Base-by-base conservation (phyloP, 306 rosid species). In the Clitoria ternatea region DNA sequence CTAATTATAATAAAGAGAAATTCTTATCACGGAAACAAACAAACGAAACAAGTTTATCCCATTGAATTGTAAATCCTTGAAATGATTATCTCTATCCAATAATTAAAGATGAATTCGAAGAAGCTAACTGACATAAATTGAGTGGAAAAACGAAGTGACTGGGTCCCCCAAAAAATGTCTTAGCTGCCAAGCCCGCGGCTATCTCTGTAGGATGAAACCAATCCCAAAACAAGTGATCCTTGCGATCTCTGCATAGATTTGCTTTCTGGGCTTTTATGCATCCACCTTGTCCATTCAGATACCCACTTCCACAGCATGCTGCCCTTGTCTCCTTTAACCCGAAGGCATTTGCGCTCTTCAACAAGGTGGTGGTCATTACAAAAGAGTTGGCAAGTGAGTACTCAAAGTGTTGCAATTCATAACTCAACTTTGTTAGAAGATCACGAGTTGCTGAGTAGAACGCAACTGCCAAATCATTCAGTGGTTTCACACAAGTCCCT, bases 241-340 rank as follows among this genome's bases (percentile, higher is more conserved):
- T 12, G 2, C 84, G 83, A 17, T 78, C 40, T 1, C 0, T 0
- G 18, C 96, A 89, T 5, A 82, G 12, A 3, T 1, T 13, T 0
- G 83, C 27, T 11, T 59, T 36, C 2, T 13, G 3, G 9, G 42
- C 1, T 27, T 42, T 33, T 0, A 29, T 2, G 66, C 91, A 86
- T 63, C 64, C 61, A 2, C 1, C n/a, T 1, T 66, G 17, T 20
- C 80, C 85, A 33, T 80, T 79, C 2, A 76, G 44, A 4, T 6
- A 56, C 6, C 86, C 89, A 29, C 5, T 40, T 59, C 91, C 91
- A 23, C 96, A 86, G 11, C 96, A 89, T 61, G 91, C 89, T 33
- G 55, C 32, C 53, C 39, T 48, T 6, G 77, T 37, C 1, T 80
- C 70, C 0, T 56, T 74, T 5, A 84, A 78, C 37, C 83, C 81